Conservation (phyloP, 805 yeast genomes). For the Monosporozyma aquatica region DNA sequence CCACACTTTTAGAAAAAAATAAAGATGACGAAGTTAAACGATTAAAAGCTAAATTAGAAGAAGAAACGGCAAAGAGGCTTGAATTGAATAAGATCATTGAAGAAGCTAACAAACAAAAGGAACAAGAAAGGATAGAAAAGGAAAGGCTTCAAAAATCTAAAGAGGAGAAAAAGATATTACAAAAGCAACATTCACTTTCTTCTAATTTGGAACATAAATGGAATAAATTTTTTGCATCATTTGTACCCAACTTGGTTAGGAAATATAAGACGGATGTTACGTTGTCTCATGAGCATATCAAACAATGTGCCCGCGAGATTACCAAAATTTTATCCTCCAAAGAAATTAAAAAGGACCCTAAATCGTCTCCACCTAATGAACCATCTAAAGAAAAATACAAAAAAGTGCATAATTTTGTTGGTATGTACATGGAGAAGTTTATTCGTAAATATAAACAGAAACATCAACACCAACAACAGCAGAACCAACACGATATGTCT, state of each 20-base stretch:
- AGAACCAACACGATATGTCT: slow-evolving; percentile 11
- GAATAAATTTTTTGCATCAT: slow-evolving; percentile 49
- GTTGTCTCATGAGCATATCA: slow-evolving; percentile 63
- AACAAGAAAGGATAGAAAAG: slow-evolving; percentile 15
- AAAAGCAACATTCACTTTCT: slow-evolving; percentile 11
- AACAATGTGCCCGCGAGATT: slow-evolving; percentile 72
- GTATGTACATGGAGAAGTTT: slow-evolving; percentile 59
- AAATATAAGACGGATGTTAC: slow-evolving; percentile 44
- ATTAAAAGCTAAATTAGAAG: slow-evolving; percentile 18
- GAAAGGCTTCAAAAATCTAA: slow-evolving; percentile 16
- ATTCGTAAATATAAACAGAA: slow-evolving; percentile 36
- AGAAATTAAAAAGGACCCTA: slow-evolving; percentile 39
- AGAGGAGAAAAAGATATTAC: slow-evolving; percentile 17
- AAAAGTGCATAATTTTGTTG: slow-evolving; percentile 59
- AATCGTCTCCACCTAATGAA: slow-evolving; percentile 40
- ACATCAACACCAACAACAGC: too few relatives aligned
- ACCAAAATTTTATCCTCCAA: slow-evolving; percentile 58
- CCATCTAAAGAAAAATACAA: slow-evolving; percentile 54
- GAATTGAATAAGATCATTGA: slow-evolving; percentile 13
- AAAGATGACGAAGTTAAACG: slow-evolving; percentile 20
- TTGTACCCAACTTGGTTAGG: slow-evolving; percentile 71
- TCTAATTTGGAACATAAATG: slow-evolving; percentile 27
- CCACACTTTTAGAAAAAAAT: slow-evolving; percentile 14
- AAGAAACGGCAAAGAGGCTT: slow-evolving; percentile 22
- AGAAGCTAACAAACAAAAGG: slow-evolving; percentile 21